phyloP scores from a whole-genome alignment of 2,329 filamentous ascomycete species.

The Colletotrichum sp. region DNA sequence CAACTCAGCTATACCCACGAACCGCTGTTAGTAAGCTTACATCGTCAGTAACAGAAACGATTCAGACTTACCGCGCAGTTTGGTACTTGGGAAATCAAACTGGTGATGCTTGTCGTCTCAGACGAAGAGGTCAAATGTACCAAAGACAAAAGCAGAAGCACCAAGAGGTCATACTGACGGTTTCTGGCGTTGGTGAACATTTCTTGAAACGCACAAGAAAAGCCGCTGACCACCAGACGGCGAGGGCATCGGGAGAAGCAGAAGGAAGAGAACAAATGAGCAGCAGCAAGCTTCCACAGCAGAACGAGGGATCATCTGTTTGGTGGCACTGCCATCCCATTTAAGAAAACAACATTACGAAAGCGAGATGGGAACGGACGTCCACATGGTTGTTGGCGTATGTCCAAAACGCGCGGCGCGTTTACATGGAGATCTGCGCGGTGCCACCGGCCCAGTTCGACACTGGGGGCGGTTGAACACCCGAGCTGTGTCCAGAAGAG shows the following conservation, averaged over 20 bases:
- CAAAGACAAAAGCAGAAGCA: background rate
- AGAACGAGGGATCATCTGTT: background rate
- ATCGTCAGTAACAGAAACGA: fast-evolving
- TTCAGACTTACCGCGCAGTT: background rate
- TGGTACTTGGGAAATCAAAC: background rate
- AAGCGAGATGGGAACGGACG: background rate
- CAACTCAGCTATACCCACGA: background rate
- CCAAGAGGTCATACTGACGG: background rate
- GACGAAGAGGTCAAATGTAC: background rate
- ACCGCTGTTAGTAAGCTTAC: background rate
- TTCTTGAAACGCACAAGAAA: background rate
- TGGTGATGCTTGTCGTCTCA: background rate
- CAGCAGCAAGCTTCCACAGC: background rate
- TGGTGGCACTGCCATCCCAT: background rate
- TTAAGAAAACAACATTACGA: background rate
- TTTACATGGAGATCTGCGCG: background rate
- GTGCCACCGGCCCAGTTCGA: background rate
- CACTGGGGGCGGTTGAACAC: background rate
- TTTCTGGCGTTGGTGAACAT: background rate
- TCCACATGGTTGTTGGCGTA: background rate
- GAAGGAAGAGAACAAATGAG: background rate
- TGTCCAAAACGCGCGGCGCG: background rate
- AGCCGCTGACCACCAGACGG: background rate
- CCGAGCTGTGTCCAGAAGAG: background rate
- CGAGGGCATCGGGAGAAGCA: background rate